Conservation (phyloP, 805 yeast species). For the Candida mattraensis region DNA sequence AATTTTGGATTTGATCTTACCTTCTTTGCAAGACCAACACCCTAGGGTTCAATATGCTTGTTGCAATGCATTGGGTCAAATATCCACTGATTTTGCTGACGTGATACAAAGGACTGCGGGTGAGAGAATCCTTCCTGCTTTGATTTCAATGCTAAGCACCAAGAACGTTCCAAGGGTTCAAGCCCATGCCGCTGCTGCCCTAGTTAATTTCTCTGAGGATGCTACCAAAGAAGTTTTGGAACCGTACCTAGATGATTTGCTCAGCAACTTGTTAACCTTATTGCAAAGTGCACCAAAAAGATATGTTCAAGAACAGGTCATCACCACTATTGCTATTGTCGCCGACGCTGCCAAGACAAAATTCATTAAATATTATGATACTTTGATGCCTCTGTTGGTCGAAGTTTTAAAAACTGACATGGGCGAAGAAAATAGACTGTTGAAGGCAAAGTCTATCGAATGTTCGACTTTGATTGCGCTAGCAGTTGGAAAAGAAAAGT, state of each 20-base stretch:
- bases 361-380: slow-evolving; percentile 88
- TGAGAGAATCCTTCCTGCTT: slow-evolving; percentile 77
- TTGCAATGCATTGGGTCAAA: slow-evolving; percentile 95
- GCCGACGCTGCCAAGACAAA: slow-evolving; percentile 94
- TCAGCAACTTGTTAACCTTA: slow-evolving; percentile 70
- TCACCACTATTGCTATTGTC: slow-evolving; percentile 93
- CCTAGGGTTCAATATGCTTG: slow-evolving; percentile 96
- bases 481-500: slow-evolving; percentile 93
- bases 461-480: slow-evolving; percentile 92
- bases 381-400: slow-evolving; percentile 85
- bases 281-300: slow-evolving; percentile 78
- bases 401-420: slow-evolving; percentile 77
- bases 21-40: slow-evolving; percentile 81
- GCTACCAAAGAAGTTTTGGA: slow-evolving; percentile 85
- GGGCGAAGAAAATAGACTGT: slow-evolving; percentile 72
- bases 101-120: slow-evolving; percentile 80
- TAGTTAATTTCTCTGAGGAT: slow-evolving; percentile 92
- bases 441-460: slow-evolving; percentile 93
- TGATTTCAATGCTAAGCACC: slow-evolving; percentile 74
- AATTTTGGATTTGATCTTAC: slow-evolving; percentile 80
- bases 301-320: slow-evolving; percentile 95
- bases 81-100: slow-evolving; percentile 94
- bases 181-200: slow-evolving; percentile 98
- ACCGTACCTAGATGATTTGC: slow-evolving; percentile 85
- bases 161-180: slow-evolving; percentile 88